Evolutionary conservation across 148 eudicot species (phyloP), one percentile per base, ranked within the genome.

Genomic region (Persicaria tinctoria): DNA sequence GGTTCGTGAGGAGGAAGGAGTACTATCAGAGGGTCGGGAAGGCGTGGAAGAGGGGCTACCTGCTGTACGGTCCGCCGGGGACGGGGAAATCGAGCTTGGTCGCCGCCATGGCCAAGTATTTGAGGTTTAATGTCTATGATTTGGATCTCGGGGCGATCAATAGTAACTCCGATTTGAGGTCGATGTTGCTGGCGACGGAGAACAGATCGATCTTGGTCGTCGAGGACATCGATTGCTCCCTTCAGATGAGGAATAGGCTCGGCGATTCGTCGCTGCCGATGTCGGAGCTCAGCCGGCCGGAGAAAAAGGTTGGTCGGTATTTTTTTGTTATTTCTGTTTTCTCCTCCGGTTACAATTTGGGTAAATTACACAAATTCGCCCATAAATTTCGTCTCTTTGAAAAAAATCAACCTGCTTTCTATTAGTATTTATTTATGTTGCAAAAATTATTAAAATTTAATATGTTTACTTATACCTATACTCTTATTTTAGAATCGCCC

Each of bases 161-260:
- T 12, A 32, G 45, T 32, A 73, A 85, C 60, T 78, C 84, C 10
- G 82, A 80, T 20, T 68, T 85, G 49, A 80, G 84, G 74, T 80
- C 63, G 16, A 8, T 83, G 75, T 10, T 85, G 68, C 45, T 80
- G 64, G 48, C 80, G 5, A 85, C 83, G 1, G 76, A 60, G 41
- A 85, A 80, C 38, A 44, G 76, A 45, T 85, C 83, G 6, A 85
- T 85, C 0, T 77, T 85, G 51, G 82, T 85, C 4, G 81, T 85
- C 44, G 87, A 85, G 75, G 87, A 85, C 20, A 82, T 82, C 51
- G 87, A 85, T 77, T 83, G 83, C 64, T 68, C 64, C 74, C 32
- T 75, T 7, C 80, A 79, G 14, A 44, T 84, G 69, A 75, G 77
- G 46, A 80, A 83, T 17, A 76, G 89, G 47, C 17, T 38, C 6